Conservation (phyloP, 768 basidiomycete genomes). For the Mycena capillaripes region DNA sequence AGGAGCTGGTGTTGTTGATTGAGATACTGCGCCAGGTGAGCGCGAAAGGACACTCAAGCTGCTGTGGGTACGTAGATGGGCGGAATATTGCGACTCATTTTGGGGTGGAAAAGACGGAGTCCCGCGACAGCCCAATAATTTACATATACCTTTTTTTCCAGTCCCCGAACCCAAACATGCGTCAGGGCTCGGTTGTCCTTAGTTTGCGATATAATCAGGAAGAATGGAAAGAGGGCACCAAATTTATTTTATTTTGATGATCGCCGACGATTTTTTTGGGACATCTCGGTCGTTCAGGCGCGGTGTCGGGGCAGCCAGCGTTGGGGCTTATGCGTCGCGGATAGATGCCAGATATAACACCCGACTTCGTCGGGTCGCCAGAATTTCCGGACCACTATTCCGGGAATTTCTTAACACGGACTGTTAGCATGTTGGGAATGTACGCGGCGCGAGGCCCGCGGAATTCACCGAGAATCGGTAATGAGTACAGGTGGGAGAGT, state of each 20-base stretch:
- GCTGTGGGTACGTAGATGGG: background rate
- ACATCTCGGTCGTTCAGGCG: background rate
- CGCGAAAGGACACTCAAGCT: background rate
- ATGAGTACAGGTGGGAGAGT: too few species aligned
- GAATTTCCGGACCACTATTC: too few species aligned
- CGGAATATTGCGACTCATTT: slow-evolving; percentile 5
- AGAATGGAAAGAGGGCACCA: background rate
- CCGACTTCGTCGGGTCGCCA: background rate
- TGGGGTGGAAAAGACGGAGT: background rate
- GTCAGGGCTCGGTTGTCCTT: background rate
- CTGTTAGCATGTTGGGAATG: background rate
- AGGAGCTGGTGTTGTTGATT: slow-evolving; percentile 3
- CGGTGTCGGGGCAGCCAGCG: too few species aligned
- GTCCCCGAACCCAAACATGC: background rate
- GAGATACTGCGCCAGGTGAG: slow-evolving; percentile 14
- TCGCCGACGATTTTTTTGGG: background rate
- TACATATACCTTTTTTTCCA: slow-evolving; percentile 10
- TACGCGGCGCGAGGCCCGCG: background rate
- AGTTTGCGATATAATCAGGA: background rate
- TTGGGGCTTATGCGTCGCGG: too few species aligned
- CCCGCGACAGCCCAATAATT: too few species aligned
- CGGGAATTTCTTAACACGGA: background rate
- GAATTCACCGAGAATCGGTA: background rate
- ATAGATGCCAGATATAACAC: too few species aligned
- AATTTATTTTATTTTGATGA: background rate